Percentiles rank a stretch among this genome's conserved stretches.
Evolutionary conservation across 306 rosid species (phyloP).

Genomic region (Phaseolus lunatus): DNA sequence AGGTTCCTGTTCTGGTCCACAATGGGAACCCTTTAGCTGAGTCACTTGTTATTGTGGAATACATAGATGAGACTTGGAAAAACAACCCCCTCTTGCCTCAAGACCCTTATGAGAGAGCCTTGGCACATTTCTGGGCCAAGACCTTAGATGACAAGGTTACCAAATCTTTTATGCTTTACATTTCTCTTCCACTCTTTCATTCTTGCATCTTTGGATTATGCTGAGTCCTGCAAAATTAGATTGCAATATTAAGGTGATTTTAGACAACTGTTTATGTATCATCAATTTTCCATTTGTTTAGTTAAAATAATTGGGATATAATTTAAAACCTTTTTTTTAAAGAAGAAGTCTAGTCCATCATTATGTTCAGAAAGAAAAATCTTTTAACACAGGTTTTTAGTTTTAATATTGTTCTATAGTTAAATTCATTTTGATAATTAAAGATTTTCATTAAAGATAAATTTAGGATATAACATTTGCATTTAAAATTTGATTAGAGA

Average conservation of each 20-base stretch:
- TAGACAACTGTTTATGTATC: neutral
- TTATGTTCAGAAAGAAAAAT: too few species aligned
- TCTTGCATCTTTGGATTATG: neutral
- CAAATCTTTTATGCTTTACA: neutral
- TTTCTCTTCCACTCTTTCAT: neutral
- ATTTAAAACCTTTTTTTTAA: too few species aligned
- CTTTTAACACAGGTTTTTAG: too few species aligned
- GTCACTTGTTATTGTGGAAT: constrained; percentile 54
- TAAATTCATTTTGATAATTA: too few species aligned
- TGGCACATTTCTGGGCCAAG: constrained; percentile 51
- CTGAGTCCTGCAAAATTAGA: neutral
- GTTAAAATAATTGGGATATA: too few species aligned
- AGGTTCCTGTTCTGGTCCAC: constrained; percentile 54
- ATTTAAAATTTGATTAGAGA: neutral
- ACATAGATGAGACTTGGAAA: constrained; percentile 52
- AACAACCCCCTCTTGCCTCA: constrained; percentile 48
- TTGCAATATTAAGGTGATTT: neutral
- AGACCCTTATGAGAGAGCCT: constrained; percentile 51
- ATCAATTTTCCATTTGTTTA: too few species aligned
- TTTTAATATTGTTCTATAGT: too few species aligned
- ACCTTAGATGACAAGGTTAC: constrained; percentile 55
- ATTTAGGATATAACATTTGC: too few species aligned
- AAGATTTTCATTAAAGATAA: too few species aligned
- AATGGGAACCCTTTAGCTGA: constrained; percentile 50
- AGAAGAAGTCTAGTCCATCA: too few species aligned